A percentile compares a stretch with the other conserved stretches of the same genome.
phyloP scores from a whole-genome alignment of 208 protist species.

The Leishmania martiniquensis region DNA sequence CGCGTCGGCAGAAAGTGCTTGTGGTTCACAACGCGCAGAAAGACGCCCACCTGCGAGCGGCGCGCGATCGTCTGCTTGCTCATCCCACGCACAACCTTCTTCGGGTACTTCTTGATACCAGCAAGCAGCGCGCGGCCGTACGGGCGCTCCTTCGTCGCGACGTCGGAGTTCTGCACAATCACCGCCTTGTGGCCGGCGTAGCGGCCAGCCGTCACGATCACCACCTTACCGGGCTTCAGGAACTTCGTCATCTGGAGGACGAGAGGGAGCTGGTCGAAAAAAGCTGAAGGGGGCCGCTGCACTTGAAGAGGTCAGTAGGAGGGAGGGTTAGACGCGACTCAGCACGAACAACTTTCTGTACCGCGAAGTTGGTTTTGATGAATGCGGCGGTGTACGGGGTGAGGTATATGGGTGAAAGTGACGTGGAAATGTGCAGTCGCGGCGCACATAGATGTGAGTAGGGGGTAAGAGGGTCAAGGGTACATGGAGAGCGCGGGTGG shows the following conservation, averaged over 20 bases:
- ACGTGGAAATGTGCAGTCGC: background rate
- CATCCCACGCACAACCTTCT: conserved; percentile 96
- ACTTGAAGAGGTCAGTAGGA: background rate
- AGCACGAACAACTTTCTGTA: conserved; percentile 8
- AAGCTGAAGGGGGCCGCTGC: conserved; percentile 13
- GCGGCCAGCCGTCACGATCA: conserved; percentile 97
- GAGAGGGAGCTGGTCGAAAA: conserved; percentile 17
- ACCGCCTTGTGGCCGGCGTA: conserved; percentile 98
- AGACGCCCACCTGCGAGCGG: conserved; percentile 94
- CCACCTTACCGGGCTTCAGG: conserved; percentile 98
- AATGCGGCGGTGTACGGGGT: background rate
- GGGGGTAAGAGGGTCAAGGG: background rate
- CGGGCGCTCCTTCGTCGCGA: conserved; percentile 90
- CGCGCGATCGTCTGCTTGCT: conserved; percentile 92
- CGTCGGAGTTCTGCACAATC: conserved; percentile 96
- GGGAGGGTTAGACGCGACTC: background rate
- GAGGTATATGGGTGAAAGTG: background rate
- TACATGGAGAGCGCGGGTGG: too few species aligned
- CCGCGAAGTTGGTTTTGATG: background rate
- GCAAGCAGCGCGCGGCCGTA: conserved; percentile 96
- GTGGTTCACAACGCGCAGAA: conserved; percentile 98
- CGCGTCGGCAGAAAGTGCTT: conserved; percentile 98
- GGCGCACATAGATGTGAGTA: background rate
- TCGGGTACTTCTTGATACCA: conserved; percentile 96
- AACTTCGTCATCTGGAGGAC: conserved; percentile 82